Conservation (phyloP, 371 early-diverging fungal species). For the Rhizopus stolonifer region DNA sequence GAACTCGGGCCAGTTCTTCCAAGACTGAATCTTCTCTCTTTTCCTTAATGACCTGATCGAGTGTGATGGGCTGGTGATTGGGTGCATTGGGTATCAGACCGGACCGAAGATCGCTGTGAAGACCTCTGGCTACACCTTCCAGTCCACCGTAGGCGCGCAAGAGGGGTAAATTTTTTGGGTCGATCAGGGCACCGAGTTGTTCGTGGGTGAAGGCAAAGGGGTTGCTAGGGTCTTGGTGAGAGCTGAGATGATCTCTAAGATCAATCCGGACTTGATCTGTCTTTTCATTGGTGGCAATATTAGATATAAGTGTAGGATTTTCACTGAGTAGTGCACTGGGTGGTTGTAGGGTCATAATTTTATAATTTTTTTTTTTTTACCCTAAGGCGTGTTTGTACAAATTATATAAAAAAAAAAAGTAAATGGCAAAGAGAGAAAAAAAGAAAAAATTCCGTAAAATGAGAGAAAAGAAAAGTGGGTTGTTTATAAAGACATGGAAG, state of each 20-base stretch:
- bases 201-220: slow-evolving; percentile 56
- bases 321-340: slow-evolving; percentile 13
- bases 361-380: neutral
- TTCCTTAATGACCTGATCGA: slow-evolving; percentile 25
- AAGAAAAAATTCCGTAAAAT: neutral
- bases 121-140: slow-evolving; percentile 52
- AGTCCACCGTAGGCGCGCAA: slow-evolving; percentile 51
- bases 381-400: neutral
- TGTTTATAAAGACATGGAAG: neutral
- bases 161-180: slow-evolving; percentile 56
- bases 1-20: slow-evolving; percentile 20
- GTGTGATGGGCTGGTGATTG: slow-evolving; percentile 17
- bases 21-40: slow-evolving; percentile 17
- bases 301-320: slow-evolving; percentile 25
- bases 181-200: slow-evolving; percentile 52
- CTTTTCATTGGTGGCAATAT: slow-evolving; percentile 4
- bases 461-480: neutral
- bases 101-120: slow-evolving; percentile 46
- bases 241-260: slow-evolving; percentile 25
- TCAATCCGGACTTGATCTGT: slow-evolving; percentile 18
- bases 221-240: slow-evolving; percentile 44
- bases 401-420: too few species aligned
- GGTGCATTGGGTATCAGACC: slow-evolving; percentile 45
- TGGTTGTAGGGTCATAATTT: slow-evolving; percentile 10
- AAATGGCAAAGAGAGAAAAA: too few species aligned